Evolutionary conservation across 352 stramenopile species (phyloP), one percentile per base, ranked within the genome.

Genomic region (Pythium plurisporium): DNA sequence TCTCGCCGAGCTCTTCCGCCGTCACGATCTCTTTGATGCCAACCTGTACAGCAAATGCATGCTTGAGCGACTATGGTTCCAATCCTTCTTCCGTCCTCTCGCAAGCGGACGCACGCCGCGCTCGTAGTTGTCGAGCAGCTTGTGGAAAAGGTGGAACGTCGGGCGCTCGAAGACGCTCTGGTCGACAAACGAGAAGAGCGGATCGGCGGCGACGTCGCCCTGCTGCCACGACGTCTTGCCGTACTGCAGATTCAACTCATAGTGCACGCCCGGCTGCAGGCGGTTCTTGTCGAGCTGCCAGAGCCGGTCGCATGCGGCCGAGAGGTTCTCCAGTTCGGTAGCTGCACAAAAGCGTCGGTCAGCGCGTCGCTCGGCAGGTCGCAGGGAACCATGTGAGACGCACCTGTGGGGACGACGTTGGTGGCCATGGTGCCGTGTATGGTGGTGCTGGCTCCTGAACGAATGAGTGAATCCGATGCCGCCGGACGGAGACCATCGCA

Each of bases 261-360:
- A 98, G 69, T 98, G 84, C 38, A 88, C 74, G 51, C 86, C 77
- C 0, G 94, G 89, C 47, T 83, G 73, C 7, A 98, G 78, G 19
- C 82, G 73, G 65, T 97, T 96, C 34, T 65, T 68, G 77, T 98
- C 95, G 19, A 98, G 78, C 49, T 96, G 74, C 95, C 95, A 98
- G 27, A 98, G 81, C 42, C 87, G 80, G 65, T 96, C 81, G 69
- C 83, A 91, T 5, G 89, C 80, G 22, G 73, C 61, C 38, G 82
- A 92, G 20, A 91, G 64, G 64, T 72, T 57, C 36, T 66, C 48
- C 10, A 75, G 54, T 43, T 86, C 70, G 65, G 73, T 52, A 70
- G 60, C 66, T 95, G 70, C 30, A 34, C 62, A 19, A 17, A 20
- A 9, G 3, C 17, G 11, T 15, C 11, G 17, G 31, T 37, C 3